Base-by-base conservation (phyloP, 306 rosid genomes). In the Begonia fuchsioides region DNA sequence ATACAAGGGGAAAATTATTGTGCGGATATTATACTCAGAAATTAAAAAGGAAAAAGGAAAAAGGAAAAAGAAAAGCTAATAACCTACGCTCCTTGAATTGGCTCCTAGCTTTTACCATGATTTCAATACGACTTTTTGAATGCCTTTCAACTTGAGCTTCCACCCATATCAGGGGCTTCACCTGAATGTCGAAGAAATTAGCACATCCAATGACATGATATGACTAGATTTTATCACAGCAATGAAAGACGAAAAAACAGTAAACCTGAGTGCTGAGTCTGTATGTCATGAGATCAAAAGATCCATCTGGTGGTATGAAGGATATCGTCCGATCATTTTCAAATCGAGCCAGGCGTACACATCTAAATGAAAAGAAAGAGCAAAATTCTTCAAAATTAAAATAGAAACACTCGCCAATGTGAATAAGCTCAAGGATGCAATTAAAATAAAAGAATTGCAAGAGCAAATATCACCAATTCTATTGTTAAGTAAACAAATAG, bases 1-100 rank as follows among this genome's bases (percentile, higher is more conserved):
- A 26, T 26, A 26, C 35, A 26, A 26, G 57, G 56, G 59, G 40
- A 49, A 57, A 64, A 10, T 20, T 35, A 56, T 11, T 44, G 51
- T 19, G 43, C 43, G 46, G 56, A 26, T 26, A 26, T 26, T 26
- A 49, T 50, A 54, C 32, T 26, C 3, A 5, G 52, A 46, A 49
- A 13, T 51, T 38, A 39, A 43, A n/a, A n/a, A n/a, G n/a, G n/a
- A n/a, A n/a, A n/a, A n/a, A n/a, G n/a, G n/a, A 38, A 45, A 41
- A 46, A 14, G 50, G 18, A 54, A 10, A 17, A 11, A 63, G 47
- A 13, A 40, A 58, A 26, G 38, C 38, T 39, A 47, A 50, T 49
- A 77, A 87, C 96, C 96, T 87, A 26, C 96, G 94, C 79, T 87
- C 96, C 93, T 87, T 87, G 70, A 78, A 87, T 71, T 87, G 96